phyloP scores from a whole-genome alignment of 1,284 basidiomycete species.

The Tausonia pullulans region DNA sequence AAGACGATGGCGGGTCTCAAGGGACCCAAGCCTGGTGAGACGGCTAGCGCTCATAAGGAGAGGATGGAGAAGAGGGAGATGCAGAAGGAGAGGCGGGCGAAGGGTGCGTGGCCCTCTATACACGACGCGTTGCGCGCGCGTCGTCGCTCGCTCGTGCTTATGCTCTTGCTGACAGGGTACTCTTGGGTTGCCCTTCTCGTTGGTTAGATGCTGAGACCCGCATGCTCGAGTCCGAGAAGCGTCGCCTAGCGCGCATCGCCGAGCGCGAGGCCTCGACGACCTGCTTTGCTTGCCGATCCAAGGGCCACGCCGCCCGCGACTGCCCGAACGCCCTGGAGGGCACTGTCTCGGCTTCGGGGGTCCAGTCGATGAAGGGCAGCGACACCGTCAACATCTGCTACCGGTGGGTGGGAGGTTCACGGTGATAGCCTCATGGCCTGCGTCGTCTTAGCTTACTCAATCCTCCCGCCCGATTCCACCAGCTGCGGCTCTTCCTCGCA shows the following conservation, averaged over 20 bases:
- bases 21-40: slow-evolving; percentile 16
- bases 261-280: slow-evolving; percentile 51
- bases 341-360: slow-evolving; percentile 18
- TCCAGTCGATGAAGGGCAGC: slow-evolving; percentile 23
- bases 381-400: slow-evolving; percentile 63
- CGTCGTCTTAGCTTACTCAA: background rate
- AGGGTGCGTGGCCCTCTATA: background rate
- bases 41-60: background rate
- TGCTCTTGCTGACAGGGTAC: background rate
- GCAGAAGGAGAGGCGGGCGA: slow-evolving; percentile 32
- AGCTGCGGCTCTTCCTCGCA: slow-evolving; percentile 78
- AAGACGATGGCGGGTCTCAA: slow-evolving; percentile 16
- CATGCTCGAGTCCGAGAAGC: slow-evolving; percentile 44
- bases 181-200: background rate
- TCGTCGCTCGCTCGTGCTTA: background rate
- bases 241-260: slow-evolving; percentile 55
- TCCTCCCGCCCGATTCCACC: slow-evolving; percentile 18
- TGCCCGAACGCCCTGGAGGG: slow-evolving; percentile 49
- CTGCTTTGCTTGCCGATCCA: slow-evolving; percentile 78
- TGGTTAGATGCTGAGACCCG: slow-evolving; percentile 27
- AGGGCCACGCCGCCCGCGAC: slow-evolving; percentile 71
- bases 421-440: background rate
- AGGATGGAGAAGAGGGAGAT: slow-evolving; percentile 25
- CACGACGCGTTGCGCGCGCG: background rate
- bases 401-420: slow-evolving; percentile 40